phyloP scores from a whole-genome alignment of 305 asterid species.

The Solanum hybrid region DNA sequence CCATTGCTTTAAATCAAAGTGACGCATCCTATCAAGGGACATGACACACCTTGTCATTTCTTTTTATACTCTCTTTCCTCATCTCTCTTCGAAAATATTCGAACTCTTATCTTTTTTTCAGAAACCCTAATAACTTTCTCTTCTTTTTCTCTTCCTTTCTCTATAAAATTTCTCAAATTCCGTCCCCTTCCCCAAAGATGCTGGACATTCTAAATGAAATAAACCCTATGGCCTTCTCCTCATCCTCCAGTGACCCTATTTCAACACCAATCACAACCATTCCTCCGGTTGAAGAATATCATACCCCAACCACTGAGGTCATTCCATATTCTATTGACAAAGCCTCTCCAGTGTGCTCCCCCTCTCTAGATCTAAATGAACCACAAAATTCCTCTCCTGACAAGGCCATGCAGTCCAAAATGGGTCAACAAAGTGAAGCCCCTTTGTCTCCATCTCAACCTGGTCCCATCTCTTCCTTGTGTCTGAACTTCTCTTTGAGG shows the following conservation, averaged over 20 bases:
- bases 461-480: neutral
- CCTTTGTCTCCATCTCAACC: neutral
- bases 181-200: neutral
- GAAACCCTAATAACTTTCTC: neutral
- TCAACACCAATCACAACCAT: neutral
- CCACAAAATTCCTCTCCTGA: neutral
- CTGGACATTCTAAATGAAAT: neutral
- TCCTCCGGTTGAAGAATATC: neutral
- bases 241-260: neutral
- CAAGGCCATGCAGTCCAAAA: neutral
- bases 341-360: neutral
- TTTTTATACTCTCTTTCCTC: too few relatives aligned
- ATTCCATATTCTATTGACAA: neutral
- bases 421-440: neutral
- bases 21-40: too few relatives aligned
- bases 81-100: neutral
- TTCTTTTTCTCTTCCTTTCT: neutral
- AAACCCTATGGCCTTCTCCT: neutral
- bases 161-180: neutral
- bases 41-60: too few relatives aligned
- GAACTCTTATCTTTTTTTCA: neutral
- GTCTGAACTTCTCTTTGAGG: neutral
- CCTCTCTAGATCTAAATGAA: neutral
- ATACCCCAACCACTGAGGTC: neutral
- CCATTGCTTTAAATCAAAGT: too few relatives aligned